Conservation (phyloP, 2,329 filamentous ascomycete species). For the Hirsutella thompsonii region DNA sequence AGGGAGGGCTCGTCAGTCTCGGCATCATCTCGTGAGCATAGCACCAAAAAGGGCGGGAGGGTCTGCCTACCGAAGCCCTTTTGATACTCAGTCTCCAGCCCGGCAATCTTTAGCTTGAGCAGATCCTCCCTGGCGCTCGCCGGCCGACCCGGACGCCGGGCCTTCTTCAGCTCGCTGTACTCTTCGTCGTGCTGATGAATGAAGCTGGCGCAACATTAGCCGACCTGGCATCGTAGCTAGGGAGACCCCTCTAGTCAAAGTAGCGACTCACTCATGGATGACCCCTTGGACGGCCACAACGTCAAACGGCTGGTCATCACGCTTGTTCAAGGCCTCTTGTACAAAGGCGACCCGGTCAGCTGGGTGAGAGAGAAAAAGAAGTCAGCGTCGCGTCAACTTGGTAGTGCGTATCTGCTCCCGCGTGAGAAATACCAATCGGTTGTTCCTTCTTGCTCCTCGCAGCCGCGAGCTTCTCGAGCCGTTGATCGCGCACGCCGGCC, state of each 20-base stretch:
- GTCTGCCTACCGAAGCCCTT: slow-evolving; percentile 58
- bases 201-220: slow-evolving; percentile 25
- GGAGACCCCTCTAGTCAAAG: too few relatives aligned
- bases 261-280: slow-evolving; percentile 40
- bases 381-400: too few relatives aligned
- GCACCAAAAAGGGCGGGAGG: background rate
- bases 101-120: slow-evolving; percentile 56
- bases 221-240: slow-evolving; percentile 10
- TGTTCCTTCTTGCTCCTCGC: slow-evolving; percentile 62
- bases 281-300: slow-evolving; percentile 45
- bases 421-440: slow-evolving; percentile 46
- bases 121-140: slow-evolving; percentile 65
- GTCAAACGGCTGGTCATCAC: slow-evolving; percentile 32
- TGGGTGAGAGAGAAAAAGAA: too few relatives aligned
- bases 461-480: slow-evolving; percentile 59
- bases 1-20: too few relatives aligned
- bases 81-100: slow-evolving; percentile 67
- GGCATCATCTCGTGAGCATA: background rate
- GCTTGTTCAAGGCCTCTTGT: slow-evolving; percentile 48
- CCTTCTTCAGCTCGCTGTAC: slow-evolving; percentile 49
- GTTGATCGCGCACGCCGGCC: slow-evolving; percentile 70
- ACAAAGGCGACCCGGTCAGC: slow-evolving; percentile 45
- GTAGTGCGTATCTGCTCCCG: too few relatives aligned
- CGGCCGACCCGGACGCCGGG: slow-evolving; percentile 67
- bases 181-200: slow-evolving; percentile 61